These are phyloP conservation scores for Candida railenensis DNA, from an alignment of 805 yeast genomes.

Conservation along the genomic window DNA sequence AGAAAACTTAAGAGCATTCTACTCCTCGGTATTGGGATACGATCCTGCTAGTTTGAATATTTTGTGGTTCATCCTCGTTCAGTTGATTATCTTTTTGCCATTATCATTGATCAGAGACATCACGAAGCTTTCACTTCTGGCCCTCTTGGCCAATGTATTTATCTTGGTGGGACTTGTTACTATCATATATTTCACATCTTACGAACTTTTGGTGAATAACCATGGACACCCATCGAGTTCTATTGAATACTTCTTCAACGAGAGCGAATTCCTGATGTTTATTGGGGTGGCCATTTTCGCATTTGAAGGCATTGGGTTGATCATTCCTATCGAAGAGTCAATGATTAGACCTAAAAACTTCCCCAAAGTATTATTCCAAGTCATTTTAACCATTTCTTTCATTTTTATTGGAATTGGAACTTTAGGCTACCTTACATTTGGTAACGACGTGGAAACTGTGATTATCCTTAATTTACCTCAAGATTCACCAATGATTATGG, in stretches of 20 bases:
- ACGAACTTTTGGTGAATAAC: conserved; percentile 45
- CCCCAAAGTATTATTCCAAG: conserved; percentile 61
- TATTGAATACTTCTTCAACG: conserved; percentile 51
- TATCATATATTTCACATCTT: conserved; percentile 54
- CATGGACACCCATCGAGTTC: conserved; percentile 42
- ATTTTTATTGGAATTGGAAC: conserved; percentile 65
- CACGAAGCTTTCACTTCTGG: conserved; percentile 69
- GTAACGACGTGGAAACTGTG: conserved; percentile 62
- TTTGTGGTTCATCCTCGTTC: conserved; percentile 49
- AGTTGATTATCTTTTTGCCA: conserved; percentile 62
- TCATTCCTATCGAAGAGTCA: conserved; percentile 79
- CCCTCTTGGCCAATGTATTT: conserved; percentile 69
- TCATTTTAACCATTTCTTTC: conserved; percentile 59
- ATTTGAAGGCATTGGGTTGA: conserved; percentile 83
- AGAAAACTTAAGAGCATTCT: conserved; percentile 66
- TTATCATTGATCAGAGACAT: conserved; percentile 73
- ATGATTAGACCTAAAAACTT: conserved; percentile 75
- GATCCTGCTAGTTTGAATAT: conserved; percentile 37
- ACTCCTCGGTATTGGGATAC: conserved; percentile 46
- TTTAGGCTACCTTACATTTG: conserved; percentile 71
- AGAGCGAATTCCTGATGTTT: conserved; percentile 63
- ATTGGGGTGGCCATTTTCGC: conserved; percentile 85
- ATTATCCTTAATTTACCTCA: conserved; percentile 74
- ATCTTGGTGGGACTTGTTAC: conserved; percentile 66
- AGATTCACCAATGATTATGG: conserved; percentile 54